Base-by-base conservation (phyloP, 2,329 filamentous ascomycete species). In the Colletotrichum godetiae region DNA sequence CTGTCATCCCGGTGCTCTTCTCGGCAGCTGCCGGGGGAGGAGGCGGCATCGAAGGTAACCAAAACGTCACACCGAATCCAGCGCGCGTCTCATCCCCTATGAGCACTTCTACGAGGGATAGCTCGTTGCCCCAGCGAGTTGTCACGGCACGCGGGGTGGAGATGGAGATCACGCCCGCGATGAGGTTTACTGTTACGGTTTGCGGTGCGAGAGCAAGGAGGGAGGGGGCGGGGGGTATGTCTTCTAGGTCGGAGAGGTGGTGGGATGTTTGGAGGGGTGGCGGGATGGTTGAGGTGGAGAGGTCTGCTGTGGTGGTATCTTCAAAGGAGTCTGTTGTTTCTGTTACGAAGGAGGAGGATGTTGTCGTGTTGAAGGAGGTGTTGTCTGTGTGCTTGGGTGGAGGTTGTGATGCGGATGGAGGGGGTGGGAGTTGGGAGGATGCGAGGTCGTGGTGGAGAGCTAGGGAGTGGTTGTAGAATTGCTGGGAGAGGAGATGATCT, bases 21-120 rank as follows among this genome's bases (percentile, higher is more conserved):
- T 12, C 72, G 85, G 81, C 77, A 19, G 37, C 37, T 42, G 37
- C 37, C 7, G 13, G 15, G 15, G 37, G 37, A 19, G 42, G 42
- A 8, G 42, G 42, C 8, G 42, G 42, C 19, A 85, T 75, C 4
- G 75, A 76, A 4, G 88, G 83, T 1, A 97, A 84, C 96, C 96
- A 98, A 80, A 97, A 95, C 3, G 93, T 95, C 68, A 98, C 87
- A 33, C 88, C 90, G 82, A 98, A 97, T 2, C 93, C 93, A 0
- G 94, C 90, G 75, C 88, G 90, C 0, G 95, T 97, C 64, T 98
- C 94, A 80, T 98, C 96, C 5, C 94, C 95, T 1, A 98, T 91
- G 1, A 95, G 85, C 2, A 97, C 82, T 81, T 97, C 95, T 53
- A 96, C 85, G 3, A 97, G 87, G 6, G 93, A 89, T 64, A 92